Evolutionary conservation across 169 alveolate genomes (phyloP), one percentile per base, ranked within the genome.

Genomic region (Theileria sp.): DNA sequence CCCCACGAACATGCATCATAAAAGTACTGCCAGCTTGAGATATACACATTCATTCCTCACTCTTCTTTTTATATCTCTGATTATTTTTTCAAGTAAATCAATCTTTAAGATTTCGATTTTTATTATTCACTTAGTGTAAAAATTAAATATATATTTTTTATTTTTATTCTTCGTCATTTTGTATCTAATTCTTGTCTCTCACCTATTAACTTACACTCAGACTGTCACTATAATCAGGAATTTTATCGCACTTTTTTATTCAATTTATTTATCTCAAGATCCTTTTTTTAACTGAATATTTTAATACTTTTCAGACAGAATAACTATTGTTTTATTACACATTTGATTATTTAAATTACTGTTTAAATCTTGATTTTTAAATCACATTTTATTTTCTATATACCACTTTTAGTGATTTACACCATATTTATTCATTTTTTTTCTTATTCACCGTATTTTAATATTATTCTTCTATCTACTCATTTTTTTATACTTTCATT

Each of bases 1-100:
- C 77, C 77, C 77, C 77, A 70, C 77, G 65, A 70, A 70, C 77
- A 70, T 70, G 77, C 77, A 70, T 70, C 32, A 25, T 19, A 38
- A 64, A n/a, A 17, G 38, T 28, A 64, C 44, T 32, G 38, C 34
- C 44, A 25, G 8, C 36, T 15, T 21, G 67, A 58, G 32, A 58
- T 58, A 58, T 8, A 19, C 26, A 58, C 34, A 10, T 25, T 58
- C 34, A 58, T 58, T 58, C 67, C 34, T 25, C 13, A 9, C 12
- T 58, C 67, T 58, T 21, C 67, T 13, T 25, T 58, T 58, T 58
- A 58, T 7, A 19, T 58, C 34, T 21, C 67, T 6, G 13, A 58
- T 25, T 21, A 17, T 25, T 25, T 25, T 58, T 58, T 21, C 34
- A 58, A 10, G 67, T 10, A 44, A 25, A 58, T 58, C 1, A 21